Evolutionary conservation across 768 basidiomycete genomes (phyloP).

Genomic region (Exidia glandulosa): DNA sequence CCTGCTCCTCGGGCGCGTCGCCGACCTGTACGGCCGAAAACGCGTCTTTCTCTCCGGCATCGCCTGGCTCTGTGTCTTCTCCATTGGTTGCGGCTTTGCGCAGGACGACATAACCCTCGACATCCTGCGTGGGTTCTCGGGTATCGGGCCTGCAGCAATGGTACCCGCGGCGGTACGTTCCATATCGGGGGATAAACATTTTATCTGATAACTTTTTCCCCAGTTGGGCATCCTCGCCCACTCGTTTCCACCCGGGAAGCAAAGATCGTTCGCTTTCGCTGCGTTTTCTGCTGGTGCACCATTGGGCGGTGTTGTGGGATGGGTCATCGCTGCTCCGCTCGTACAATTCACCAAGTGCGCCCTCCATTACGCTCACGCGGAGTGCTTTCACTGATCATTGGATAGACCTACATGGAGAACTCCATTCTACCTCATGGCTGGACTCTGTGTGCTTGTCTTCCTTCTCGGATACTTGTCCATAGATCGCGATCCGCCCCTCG

Average conservation of each 20-base stretch:
- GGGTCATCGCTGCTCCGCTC: conserved; percentile 57
- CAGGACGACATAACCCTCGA: conserved; percentile 48
- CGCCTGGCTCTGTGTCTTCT: conserved; percentile 39
- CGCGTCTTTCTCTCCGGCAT: conserved; percentile 54
- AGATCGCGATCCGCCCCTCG: conserved; percentile 37
- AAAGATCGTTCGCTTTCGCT: conserved; percentile 69
- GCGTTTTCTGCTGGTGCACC: conserved; percentile 81
- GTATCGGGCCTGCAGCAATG: conserved; percentile 66
- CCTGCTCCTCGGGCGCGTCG: conserved; percentile 65
- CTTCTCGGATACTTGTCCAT: conserved; percentile 48
- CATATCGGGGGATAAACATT: conserved; percentile 1
- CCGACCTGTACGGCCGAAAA: conserved; percentile 72
- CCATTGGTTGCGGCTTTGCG: conserved; percentile 55
- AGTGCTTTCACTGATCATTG: background rate
- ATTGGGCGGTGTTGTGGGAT: conserved; percentile 63
- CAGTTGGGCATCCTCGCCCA: conserved; percentile 77
- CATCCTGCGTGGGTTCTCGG: conserved; percentile 67
- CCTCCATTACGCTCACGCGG: fast-evolving
- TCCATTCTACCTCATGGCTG: conserved; percentile 48
- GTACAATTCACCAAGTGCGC: conserved; percentile 39
- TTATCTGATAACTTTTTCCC: background rate
- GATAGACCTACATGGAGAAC: conserved; percentile 50
- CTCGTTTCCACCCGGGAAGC: conserved; percentile 55
- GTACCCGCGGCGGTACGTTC: conserved; percentile 57
- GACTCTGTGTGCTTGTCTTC: conserved; percentile 40